These are phyloP conservation scores for Groenewaldozyma tartarivorans DNA, from an alignment of 805 yeast species.

Conservation along the genomic window DNA sequence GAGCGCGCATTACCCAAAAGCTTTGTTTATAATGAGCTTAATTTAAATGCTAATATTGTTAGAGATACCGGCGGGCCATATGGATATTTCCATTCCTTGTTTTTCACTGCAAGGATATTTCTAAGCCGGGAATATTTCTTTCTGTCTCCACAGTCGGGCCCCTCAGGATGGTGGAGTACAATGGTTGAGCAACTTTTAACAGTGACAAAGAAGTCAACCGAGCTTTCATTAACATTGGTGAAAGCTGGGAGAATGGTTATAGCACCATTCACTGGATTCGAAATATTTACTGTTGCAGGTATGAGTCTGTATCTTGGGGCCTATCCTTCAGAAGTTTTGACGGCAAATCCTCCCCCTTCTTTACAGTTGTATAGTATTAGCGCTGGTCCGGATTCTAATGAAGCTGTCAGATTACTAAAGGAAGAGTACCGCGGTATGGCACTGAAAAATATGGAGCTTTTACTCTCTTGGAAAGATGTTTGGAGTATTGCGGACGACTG, in stretches of 20 bases:
- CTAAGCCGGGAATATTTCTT: constrained; percentile 8
- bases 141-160: constrained; percentile 5
- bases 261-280: constrained; percentile 12
- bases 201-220: constrained; percentile 1
- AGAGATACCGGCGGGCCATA: constrained; percentile 8
- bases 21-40: constrained; percentile 2
- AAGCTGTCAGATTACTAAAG: background rate
- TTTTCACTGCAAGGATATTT: constrained; percentile 6
- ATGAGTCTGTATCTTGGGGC: constrained; percentile 10
- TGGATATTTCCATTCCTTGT: constrained; percentile 8
- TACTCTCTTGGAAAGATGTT: constrained; percentile 7
- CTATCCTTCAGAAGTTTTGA: constrained; percentile 1
- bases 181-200: constrained; percentile 3
- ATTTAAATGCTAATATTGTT: constrained; percentile 7
- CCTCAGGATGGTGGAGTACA: constrained; percentile 6
- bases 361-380: background rate
- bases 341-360: constrained; percentile 1
- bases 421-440: background rate
- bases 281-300: constrained; percentile 9
- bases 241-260: constrained; percentile 3
- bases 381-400: background rate
- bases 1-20: constrained; percentile 1
- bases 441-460: constrained; percentile 1
- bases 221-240: background rate
- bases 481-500: constrained; percentile 1